Conservation (phyloP, 2,329 filamentous ascomycete genomes). For the Fusarium albidum region DNA sequence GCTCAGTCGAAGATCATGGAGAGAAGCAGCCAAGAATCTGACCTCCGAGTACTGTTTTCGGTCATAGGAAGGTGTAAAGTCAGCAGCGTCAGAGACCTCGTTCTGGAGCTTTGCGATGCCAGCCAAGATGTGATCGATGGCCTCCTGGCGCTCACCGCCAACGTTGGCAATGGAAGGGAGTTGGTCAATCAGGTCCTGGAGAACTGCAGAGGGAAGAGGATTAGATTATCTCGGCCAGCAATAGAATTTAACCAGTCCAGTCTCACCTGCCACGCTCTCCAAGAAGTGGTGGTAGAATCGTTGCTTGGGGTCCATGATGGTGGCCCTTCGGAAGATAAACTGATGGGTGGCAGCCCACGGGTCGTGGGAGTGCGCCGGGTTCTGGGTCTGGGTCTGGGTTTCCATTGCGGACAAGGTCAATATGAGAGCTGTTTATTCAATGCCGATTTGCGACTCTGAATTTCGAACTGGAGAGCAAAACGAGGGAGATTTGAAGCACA, state of each 20-base stretch:
- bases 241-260: background rate
- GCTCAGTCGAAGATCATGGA: background rate
- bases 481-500: background rate
- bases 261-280: conserved; percentile 73
- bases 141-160: conserved; percentile 79
- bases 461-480: background rate
- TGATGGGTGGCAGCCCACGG: conserved; percentile 37
- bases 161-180: conserved; percentile 69
- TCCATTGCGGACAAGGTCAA: conserved; percentile 37
- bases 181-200: conserved; percentile 78
- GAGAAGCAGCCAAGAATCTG: conserved; percentile 21
- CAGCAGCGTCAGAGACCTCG: conserved; percentile 83
- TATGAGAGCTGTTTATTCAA: conserved; percentile 10
- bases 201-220: conserved; percentile 57
- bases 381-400: conserved; percentile 34
- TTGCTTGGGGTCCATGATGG: conserved; percentile 66
- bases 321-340: conserved; percentile 33
- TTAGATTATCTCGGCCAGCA: conserved; percentile 9
- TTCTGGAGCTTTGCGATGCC: conserved; percentile 82
- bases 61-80: conserved; percentile 87
- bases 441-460: background rate
- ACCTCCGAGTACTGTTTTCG: conserved; percentile 86
- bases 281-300: conserved; percentile 88
- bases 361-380: conserved; percentile 17
- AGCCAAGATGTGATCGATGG: conserved; percentile 80